A percentile compares a stretch with the other conserved stretches of the same genome.
These are phyloP conservation scores for Gaeumannomyces sp. DNA, from an alignment of 2,329 filamentous ascomycete species.

Conservation along the genomic window DNA sequence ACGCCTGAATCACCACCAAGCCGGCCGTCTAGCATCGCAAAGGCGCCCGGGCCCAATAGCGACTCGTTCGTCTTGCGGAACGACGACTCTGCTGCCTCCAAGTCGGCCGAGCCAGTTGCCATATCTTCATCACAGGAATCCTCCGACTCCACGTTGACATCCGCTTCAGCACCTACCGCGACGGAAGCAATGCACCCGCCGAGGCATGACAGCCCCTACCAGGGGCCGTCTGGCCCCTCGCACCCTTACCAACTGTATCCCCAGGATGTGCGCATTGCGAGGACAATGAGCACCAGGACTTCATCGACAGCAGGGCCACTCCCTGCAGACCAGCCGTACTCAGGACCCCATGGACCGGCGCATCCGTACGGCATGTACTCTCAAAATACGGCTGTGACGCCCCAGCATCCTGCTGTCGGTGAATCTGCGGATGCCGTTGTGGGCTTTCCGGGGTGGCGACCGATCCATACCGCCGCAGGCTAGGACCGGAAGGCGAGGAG, in stretches of 20 bases:
- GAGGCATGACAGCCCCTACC: slow-evolving; percentile 56
- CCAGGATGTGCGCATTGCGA: slow-evolving; percentile 68
- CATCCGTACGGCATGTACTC: slow-evolving; percentile 86
- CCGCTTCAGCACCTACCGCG: slow-evolving; percentile 28
- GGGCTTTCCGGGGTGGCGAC: slow-evolving; percentile 63
- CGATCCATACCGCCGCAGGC: slow-evolving; percentile 62
- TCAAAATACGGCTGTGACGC: slow-evolving; percentile 65
- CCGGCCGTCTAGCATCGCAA: slow-evolving; percentile 47
- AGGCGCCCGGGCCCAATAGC: slow-evolving; percentile 37
- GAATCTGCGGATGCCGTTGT: slow-evolving; percentile 40
- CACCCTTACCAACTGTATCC: slow-evolving; percentile 83
- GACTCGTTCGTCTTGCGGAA: slow-evolving; percentile 35
- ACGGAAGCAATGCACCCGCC: slow-evolving; percentile 27
- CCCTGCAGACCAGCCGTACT: slow-evolving; percentile 39
- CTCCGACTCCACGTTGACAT: slow-evolving; percentile 17
- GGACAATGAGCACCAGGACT: slow-evolving; percentile 59
- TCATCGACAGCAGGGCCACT: slow-evolving; percentile 34
- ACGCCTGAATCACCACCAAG: slow-evolving; percentile 3
- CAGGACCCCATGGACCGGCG: slow-evolving; percentile 59
- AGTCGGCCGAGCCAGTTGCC: not conserved
- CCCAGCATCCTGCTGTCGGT: slow-evolving; percentile 20
- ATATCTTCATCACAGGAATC: slow-evolving; percentile 11
- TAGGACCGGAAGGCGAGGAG: slow-evolving; percentile 79
- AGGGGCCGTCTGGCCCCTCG: slow-evolving; percentile 65
- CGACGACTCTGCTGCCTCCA: not conserved